phyloP scores from a whole-genome alignment of 2,329 filamentous ascomycete genomes.

The Neofusicoccum kwambonambiense region DNA sequence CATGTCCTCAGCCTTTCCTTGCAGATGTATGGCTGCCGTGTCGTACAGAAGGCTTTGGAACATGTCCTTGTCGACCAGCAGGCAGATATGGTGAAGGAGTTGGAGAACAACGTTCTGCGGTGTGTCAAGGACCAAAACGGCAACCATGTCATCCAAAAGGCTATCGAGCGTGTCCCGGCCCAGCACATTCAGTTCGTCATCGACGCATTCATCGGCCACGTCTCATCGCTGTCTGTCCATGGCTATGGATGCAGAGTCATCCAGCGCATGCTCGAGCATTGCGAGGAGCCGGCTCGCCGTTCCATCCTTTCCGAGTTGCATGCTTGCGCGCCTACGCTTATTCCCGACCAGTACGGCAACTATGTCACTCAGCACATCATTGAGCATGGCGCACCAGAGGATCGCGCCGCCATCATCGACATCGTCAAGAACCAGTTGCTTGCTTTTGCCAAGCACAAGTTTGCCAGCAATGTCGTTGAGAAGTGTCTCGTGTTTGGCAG shows the following conservation, averaged over 20 bases:
- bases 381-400: conserved; percentile 69
- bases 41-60: conserved; percentile 94
- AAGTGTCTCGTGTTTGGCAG: conserved; percentile 78
- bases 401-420: conserved; percentile 70
- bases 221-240: conserved; percentile 72
- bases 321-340: conserved; percentile 66
- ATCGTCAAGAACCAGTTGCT: conserved; percentile 72
- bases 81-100: conserved; percentile 76
- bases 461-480: conserved; percentile 95
- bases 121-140: conserved; percentile 87
- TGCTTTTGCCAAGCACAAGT: conserved; percentile 86
- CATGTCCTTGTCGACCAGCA: conserved; percentile 92
- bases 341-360: conserved; percentile 89
- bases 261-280: conserved; percentile 85
- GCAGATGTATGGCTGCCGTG: conserved; percentile 91
- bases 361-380: conserved; percentile 96
- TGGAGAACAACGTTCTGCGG: conserved; percentile 71
- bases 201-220: conserved; percentile 72
- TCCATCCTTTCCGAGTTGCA: conserved; percentile 79
- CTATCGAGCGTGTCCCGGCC: conserved; percentile 76
- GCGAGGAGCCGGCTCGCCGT: conserved; percentile 67
- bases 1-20: conserved; percentile 76
- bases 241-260: conserved; percentile 89
- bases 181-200: conserved; percentile 84
- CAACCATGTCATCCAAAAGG: conserved; percentile 95